Conservation (phyloP, 345 rosid species). For the Gossypium raimondii region DNA sequence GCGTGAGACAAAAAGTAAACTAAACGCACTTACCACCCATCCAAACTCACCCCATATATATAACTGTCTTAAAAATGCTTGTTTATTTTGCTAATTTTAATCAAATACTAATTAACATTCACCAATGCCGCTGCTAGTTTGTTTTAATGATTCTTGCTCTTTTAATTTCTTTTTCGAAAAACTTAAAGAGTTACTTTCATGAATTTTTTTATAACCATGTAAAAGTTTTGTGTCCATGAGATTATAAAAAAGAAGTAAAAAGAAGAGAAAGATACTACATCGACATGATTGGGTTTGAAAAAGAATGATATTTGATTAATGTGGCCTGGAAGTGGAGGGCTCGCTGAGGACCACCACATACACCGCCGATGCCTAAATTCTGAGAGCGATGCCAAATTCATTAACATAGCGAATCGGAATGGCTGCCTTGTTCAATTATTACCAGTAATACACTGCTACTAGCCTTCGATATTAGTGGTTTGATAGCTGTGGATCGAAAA, state of each 20-base stretch:
- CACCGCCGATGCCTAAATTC: background rate
- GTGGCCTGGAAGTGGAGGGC: background rate
- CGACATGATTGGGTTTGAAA: background rate
- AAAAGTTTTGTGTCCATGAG: background rate
- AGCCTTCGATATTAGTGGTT: background rate
- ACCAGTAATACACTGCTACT: background rate
- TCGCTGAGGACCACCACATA: background rate
- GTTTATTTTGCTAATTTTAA: background rate
- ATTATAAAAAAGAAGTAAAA: background rate
- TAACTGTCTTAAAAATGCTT: background rate
- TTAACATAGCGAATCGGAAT: background rate
- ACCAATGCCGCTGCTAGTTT: background rate
- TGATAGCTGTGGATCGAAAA: background rate
- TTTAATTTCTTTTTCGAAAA: background rate
- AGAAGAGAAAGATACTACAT: background rate
- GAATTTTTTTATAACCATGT: background rate
- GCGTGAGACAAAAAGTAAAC: no score
- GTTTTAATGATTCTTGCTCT: background rate
- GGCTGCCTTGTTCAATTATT: background rate
- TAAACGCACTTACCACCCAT: accelerated
- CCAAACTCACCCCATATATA: no score
- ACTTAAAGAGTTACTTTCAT: no score
- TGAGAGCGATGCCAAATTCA: background rate
- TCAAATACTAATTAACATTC: background rate
- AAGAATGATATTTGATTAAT: background rate